Conservation (phyloP, 208 protist genomes). For the Lotmaria passim region DNA sequence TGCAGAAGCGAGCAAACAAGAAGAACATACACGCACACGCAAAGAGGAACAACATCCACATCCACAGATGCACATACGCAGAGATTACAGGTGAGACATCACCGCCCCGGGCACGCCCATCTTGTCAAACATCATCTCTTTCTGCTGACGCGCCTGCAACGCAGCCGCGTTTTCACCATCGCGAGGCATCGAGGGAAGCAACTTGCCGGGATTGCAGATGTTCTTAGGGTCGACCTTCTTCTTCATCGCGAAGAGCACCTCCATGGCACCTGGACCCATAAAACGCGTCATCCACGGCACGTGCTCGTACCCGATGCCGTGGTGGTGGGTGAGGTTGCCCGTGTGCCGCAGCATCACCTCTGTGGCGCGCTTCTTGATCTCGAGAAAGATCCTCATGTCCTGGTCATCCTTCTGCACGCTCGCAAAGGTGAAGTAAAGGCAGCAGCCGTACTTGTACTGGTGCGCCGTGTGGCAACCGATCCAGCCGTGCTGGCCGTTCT, state of each 20-base stretch:
- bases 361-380: slow-evolving; percentile 88
- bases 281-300: slow-evolving; percentile 92
- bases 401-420: slow-evolving; percentile 84
- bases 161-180: slow-evolving; percentile 48
- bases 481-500: slow-evolving; percentile 83
- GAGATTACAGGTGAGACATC: slow-evolving; percentile 53
- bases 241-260: slow-evolving; percentile 83
- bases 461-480: slow-evolving; percentile 93
- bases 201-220: slow-evolving; percentile 92
- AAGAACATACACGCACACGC: no score
- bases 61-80: no score
- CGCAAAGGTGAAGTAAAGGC: slow-evolving; percentile 94
- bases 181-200: slow-evolving; percentile 66
- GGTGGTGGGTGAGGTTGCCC: slow-evolving; percentile 91
- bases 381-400: slow-evolving; percentile 89
- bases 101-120: slow-evolving; percentile 84
- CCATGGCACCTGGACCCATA: slow-evolving; percentile 69
- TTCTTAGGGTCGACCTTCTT: slow-evolving; percentile 86
- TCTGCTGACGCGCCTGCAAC: slow-evolving; percentile 49
- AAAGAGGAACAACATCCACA: no score
- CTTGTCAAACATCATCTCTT: slow-evolving; percentile 92
- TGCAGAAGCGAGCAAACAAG: no score
- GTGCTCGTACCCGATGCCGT: slow-evolving; percentile 94
- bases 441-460: slow-evolving; percentile 92
- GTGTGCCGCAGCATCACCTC: slow-evolving; percentile 87